Base-by-base conservation (phyloP, 805 yeast genomes). In the Metschnikowia rubicola region DNA sequence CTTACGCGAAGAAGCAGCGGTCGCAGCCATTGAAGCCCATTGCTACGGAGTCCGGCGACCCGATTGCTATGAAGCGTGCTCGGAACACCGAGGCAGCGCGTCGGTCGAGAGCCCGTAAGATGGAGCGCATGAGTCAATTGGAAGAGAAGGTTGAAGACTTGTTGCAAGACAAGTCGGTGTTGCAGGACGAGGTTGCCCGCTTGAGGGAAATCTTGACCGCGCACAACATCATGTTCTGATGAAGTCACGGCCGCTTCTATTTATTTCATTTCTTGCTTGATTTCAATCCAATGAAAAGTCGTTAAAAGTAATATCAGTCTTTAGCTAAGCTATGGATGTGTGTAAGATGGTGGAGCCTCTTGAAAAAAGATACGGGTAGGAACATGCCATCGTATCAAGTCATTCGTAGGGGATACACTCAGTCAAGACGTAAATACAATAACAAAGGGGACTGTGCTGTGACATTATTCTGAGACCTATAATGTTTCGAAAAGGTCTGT, bases 1-100 rank as follows among this genome's bases (percentile, higher is more conserved):
- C 85, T 39, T 88, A 88, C 74, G 80, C 83, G 57, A 81, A 90
- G 65, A 90, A 89, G 74, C 86, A 80, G 56, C 81, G 96, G 59
- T 53, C 79, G 29, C 69, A 73, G 49, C 95, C 96, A 8, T 75
- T 89, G 66, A 72, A 76, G 56, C 96, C 96, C 9, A 76, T 90
- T 46, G 78, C 79, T 39, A 52, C 73, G 38, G 75, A 79, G 30
- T 31, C 44, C 17, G 68, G 64, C 41, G 96, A 90, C 65, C 80
- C 84, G n/a, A 78, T 77, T 47, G 80, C 88, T 39, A 66, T 86
- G 59, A 92, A 92, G 73, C 84, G 98, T 65, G 98, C 98, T 8
- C 84, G 92, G 68, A 92, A 94, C 78, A 92, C 92, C n/a, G 96
- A 90, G 64, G 97, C 98, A 56, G 97, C 97, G 8, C 83, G 97